Base-by-base conservation (phyloP, 164 flowering plant genomes). In the Tetracentron sinense region DNA sequence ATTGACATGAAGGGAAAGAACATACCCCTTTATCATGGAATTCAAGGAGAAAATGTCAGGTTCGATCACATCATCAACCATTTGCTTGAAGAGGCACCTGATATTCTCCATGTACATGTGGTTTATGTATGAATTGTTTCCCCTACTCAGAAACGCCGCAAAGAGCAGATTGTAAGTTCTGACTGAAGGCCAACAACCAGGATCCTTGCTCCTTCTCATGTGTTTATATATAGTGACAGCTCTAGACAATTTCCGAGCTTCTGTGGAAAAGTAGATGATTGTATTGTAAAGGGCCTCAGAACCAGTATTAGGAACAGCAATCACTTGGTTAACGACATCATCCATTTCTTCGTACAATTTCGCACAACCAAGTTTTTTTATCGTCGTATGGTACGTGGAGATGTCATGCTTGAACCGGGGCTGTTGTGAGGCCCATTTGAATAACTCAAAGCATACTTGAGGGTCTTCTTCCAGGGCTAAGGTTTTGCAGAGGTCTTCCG, bases 21-120 rank as follows among this genome's bases (percentile, higher is more conserved):
- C 89, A 73, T 94, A 90, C 12, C 98, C 97, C 67, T 85, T 86
- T 23, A 94, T 87, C 94, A 94, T 82, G 38, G 79, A 75, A 83
- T 90, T 93, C 77, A 93, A 70, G 0, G 90, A 64, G 62, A 77
- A 83, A 60, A 86, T 77, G 63, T 93, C 96, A n/a, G 98, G 98
- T 52, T 83, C 92, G 58, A 87, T 68, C 55, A 90, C 89, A 66
- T 88, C 92, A 79, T 80, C 68, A 15, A 85, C 82, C 97, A 92
- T 84, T 72, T 88, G 96, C 76, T 71, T 81, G 66, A 92, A 92
- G 20, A 92, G 82, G 66, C 77, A 70, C 44, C 91, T 78, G 26
- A 80, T 82, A 0, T 89, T 83, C 56, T 80, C 90, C 98, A 87
- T 90, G 63, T 92, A 88, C 84, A 88, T 62, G 33, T 85, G 84